These are phyloP conservation scores for Phytophthora fragariae DNA, from an alignment of 352 stramenopile genomes.

Conservation along the genomic window DNA sequence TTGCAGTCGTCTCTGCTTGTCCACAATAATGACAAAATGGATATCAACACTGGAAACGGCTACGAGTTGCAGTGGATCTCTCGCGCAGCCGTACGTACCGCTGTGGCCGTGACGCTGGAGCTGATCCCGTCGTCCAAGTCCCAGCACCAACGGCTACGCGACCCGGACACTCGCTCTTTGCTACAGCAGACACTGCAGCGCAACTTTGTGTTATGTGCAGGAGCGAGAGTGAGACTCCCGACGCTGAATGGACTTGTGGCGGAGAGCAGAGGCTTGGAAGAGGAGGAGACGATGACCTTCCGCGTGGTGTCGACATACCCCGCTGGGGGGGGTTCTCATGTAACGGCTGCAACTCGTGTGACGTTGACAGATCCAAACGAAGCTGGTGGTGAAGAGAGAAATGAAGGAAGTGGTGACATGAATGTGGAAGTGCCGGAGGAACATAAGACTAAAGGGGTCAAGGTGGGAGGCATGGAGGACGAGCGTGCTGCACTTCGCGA, in stretches of 20 bases:
- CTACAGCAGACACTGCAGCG: conserved; percentile 67
- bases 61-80: conserved; percentile 57
- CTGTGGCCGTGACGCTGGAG: conserved; percentile 64
- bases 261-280: conserved; percentile 20
- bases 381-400: not conserved
- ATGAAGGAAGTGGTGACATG: not conserved
- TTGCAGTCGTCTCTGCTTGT: conserved; percentile 37
- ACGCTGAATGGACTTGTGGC: conserved; percentile 34
- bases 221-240: conserved; percentile 52
- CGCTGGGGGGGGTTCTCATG: conserved; percentile 34
- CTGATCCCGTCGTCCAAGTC: conserved; percentile 28
- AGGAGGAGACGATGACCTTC: conserved; percentile 39
- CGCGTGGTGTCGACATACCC: conserved; percentile 62
- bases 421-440: not conserved
- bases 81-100: conserved; percentile 43
- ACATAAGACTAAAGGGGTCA: conserved; percentile 24
- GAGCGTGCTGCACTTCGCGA: conserved; percentile 70
- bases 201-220: conserved; percentile 50
- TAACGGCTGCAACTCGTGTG: conserved; percentile 59
- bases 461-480: conserved; percentile 71
- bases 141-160: conserved; percentile 26
- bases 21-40: not conserved
- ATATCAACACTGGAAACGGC: not conserved
- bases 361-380: conserved; percentile 51
- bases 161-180: conserved; percentile 52